Evolutionary conservation across 2,329 filamentous ascomycete genomes (phyloP).

Genomic region (Fusarium tupiense): DNA sequence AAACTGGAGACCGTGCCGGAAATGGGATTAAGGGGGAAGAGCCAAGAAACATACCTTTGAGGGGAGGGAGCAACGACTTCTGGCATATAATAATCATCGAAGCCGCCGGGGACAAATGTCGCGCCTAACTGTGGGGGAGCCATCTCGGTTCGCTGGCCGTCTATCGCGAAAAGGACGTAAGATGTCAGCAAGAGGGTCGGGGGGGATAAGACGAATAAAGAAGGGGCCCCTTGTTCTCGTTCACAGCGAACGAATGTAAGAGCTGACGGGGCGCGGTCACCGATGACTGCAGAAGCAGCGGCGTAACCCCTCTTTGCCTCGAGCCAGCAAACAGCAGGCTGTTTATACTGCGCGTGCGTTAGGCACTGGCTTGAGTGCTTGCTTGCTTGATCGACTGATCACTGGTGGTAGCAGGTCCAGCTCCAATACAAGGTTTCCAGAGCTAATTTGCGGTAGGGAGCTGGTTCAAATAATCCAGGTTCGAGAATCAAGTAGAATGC

Average conservation of each 20-base stretch:
- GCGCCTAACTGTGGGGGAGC: slow-evolving; percentile 56
- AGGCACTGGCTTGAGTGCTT: slow-evolving; percentile 17
- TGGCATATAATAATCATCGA: slow-evolving; percentile 70
- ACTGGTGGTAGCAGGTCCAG: slow-evolving; percentile 22
- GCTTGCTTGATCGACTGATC: slow-evolving; percentile 22
- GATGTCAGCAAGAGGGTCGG: slow-evolving; percentile 45
- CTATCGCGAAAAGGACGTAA: slow-evolving; percentile 44
- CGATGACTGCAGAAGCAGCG: slow-evolving; percentile 42
- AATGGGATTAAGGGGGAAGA: slow-evolving; percentile 28
- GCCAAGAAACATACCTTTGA: slow-evolving; percentile 60
- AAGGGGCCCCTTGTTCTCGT: slow-evolving; percentile 40
- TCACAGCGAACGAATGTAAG: slow-evolving; percentile 36
- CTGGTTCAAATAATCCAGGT: slow-evolving; percentile 12
- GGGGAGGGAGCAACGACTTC: slow-evolving; percentile 67
- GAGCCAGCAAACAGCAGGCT: slow-evolving; percentile 33
- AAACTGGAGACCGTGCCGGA: slow-evolving; percentile 28
- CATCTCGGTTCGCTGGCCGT: slow-evolving; percentile 43
- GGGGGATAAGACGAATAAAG: slow-evolving; percentile 41
- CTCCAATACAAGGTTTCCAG: slow-evolving; percentile 8
- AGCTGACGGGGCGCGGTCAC: slow-evolving; percentile 41
- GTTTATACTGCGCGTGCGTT: slow-evolving; percentile 34
- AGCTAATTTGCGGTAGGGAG: slow-evolving; percentile 12
- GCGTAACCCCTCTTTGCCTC: slow-evolving; percentile 40
- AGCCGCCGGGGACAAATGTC: slow-evolving; percentile 67
- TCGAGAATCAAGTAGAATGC: slow-evolving; percentile 14